Conservation (phyloP, 108 stramenopile species). For the Cyclotella cryptica region DNA sequence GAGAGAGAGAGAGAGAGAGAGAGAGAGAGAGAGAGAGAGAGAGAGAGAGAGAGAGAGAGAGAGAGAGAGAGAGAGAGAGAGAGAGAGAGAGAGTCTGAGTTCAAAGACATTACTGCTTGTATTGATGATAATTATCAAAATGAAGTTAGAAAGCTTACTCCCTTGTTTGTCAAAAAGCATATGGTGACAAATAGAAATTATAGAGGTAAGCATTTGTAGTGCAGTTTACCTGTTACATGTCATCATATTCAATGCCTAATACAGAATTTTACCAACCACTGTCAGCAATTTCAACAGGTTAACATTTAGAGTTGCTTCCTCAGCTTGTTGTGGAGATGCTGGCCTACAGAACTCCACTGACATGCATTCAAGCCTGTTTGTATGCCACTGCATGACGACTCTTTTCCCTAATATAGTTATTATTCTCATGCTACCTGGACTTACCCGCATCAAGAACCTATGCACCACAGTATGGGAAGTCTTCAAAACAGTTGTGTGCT, state of each 20-base stretch:
- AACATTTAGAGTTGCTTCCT: conserved; percentile 14
- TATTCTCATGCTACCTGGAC: conserved; percentile 4
- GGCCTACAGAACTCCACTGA: conserved; percentile 13
- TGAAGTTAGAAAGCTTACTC: background rate
- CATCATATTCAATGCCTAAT: no score
- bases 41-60: no score
- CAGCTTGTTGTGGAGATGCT: conserved; percentile 30
- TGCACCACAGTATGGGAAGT: background rate
- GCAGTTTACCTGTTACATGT: no score
- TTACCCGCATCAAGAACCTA: conserved; percentile 9
- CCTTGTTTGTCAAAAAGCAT: background rate
- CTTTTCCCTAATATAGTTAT: background rate
- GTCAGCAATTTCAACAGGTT: conserved; percentile 1
- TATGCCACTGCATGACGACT: background rate
- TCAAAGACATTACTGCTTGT: background rate
- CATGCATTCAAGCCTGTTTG: conserved; percentile 19
- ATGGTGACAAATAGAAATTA: background rate
- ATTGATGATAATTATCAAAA: background rate
- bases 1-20: no score
- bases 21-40: no score
- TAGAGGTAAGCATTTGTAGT: background rate
- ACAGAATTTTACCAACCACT: background rate
- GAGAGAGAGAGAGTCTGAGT: no score
- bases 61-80: no score
- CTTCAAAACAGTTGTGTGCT: conserved; percentile 12